Evolutionary conservation across 306 rosid species (phyloP).

Genomic region (Senna siamea): DNA sequence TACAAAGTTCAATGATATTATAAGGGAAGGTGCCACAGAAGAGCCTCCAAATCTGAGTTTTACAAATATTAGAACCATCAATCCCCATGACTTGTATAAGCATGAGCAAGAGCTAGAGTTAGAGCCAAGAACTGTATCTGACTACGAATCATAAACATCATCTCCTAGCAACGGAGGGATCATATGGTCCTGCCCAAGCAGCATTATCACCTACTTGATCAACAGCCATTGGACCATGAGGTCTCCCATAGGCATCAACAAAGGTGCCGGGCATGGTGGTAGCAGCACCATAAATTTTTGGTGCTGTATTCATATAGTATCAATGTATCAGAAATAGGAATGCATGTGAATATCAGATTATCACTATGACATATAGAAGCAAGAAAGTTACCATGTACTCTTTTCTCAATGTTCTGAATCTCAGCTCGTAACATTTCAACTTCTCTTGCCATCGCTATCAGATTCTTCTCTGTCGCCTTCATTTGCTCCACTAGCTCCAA

Average conservation of each 20-base stretch:
- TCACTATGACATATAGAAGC: conserved; percentile 18
- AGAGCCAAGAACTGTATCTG: conserved; percentile 22
- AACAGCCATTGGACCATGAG: conserved; percentile 45
- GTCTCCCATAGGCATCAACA: conserved; percentile 55
- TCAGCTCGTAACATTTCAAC: conserved; percentile 71
- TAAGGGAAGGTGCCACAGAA: conserved; percentile 10
- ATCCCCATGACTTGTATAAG: conserved; percentile 14
- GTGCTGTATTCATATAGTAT: conserved; percentile 45
- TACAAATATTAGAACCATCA: conserved; percentile 12
- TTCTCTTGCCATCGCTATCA: conserved; percentile 79
- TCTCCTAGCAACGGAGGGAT: conserved; percentile 49
- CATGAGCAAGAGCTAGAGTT: conserved; percentile 1
- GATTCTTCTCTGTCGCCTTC: conserved; percentile 76
- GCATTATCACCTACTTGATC: conserved; percentile 48
- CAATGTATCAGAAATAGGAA: conserved; percentile 39
- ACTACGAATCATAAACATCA: conserved; percentile 32
- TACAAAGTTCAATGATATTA: conserved; percentile 19
- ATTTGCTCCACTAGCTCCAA: conserved; percentile 73
- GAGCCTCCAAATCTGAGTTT: conserved; percentile 15
- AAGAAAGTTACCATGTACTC: conserved; percentile 62
- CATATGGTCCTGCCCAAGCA: conserved; percentile 47
- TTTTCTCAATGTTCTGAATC: conserved; percentile 66
- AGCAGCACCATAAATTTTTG: conserved; percentile 47
- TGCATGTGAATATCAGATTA: conserved; percentile 20
- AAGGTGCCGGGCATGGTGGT: conserved; percentile 44